A percentile compares a stretch with the other conserved stretches of the same genome.
Evolutionary conservation across 1,284 basidiomycete genomes (phyloP).

Genomic region (Sutorius eximius): DNA sequence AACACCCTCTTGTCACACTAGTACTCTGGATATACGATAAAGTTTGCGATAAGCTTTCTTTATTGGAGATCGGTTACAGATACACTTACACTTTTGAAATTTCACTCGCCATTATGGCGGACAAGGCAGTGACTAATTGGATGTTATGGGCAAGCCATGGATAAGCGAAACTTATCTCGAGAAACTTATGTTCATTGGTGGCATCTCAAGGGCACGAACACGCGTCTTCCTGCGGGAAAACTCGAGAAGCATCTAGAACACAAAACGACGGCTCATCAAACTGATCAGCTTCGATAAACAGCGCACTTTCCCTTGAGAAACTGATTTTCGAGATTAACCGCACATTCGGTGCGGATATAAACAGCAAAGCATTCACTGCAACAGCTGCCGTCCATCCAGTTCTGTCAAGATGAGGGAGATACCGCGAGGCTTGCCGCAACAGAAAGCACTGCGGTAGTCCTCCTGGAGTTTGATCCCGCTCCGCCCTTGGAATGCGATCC

Average conservation of each 20-base stretch:
- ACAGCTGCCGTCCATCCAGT: conserved; percentile 1
- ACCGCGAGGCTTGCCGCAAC: conserved; percentile 3
- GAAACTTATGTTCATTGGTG: conserved; percentile 6
- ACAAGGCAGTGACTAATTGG: conserved; percentile 11
- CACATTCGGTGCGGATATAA: conserved; percentile 13
- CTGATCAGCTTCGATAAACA: conserved; percentile 21
- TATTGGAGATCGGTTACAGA: conserved; percentile 21
- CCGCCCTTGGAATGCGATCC: conserved; percentile 3
- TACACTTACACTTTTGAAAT: conserved; percentile 11
- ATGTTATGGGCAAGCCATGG: conserved; percentile 3
- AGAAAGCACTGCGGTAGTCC: conserved; percentile 3
- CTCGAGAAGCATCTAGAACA: conserved; percentile 8
- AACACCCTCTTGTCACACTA: not conserved
- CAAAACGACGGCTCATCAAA: conserved; percentile 21
- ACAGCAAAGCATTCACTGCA: not conserved
- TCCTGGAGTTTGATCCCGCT: conserved; percentile 16
- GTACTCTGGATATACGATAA: conserved; percentile 34
- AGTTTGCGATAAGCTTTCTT: conserved; percentile 42
- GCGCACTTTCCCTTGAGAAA: conserved; percentile 17
- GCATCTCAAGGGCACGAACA: conserved; percentile 19
- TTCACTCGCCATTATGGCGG: conserved; percentile 4
- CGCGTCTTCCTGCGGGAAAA: conserved; percentile 19
- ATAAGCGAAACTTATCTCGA: too few species aligned
- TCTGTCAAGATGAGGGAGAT: conserved; percentile 3
- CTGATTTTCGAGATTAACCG: conserved; percentile 31